Evolutionary conservation across 179 eudicot species (phyloP).

Genomic region (Corrigiola litoralis): DNA sequence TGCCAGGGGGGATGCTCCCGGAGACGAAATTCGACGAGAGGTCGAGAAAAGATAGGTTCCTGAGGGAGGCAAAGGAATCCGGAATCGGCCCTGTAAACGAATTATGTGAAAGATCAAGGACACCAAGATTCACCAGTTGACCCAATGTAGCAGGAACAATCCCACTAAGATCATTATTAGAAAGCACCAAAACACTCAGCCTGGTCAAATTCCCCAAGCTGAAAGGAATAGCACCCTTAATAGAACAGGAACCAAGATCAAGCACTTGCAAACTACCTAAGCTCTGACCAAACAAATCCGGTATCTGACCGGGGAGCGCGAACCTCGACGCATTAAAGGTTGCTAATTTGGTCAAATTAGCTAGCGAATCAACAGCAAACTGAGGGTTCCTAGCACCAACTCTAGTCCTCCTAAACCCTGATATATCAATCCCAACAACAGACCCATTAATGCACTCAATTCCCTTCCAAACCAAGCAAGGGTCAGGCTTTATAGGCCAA

Average conservation of each 20-base stretch:
- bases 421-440: conserved; percentile 65
- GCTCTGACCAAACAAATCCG: conserved; percentile 67
- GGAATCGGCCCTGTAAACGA: conserved; percentile 60
- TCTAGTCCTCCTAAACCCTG: conserved; percentile 87
- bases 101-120: conserved; percentile 80
- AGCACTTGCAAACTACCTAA: conserved; percentile 56
- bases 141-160: conserved; percentile 61
- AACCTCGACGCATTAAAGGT: conserved; percentile 77
- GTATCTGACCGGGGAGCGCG: conserved; percentile 66
- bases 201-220: conserved; percentile 65
- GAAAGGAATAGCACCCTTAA: conserved; percentile 58
- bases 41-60: conserved; percentile 49
- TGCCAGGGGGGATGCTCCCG: conserved; percentile 49
- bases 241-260: conserved; percentile 71
- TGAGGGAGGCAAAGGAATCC: conserved; percentile 38
- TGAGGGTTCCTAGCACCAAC: conserved; percentile 65
- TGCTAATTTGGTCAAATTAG: conserved; percentile 58
- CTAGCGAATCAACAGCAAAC: conserved; percentile 68
- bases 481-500: conserved; percentile 85
- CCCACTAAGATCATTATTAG: conserved; percentile 60
- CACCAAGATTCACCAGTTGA: conserved; percentile 44
- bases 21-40: conserved; percentile 53
- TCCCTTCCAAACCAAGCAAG: conserved; percentile 69
- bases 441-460: conserved; percentile 64
- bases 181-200: conserved; percentile 43